These are phyloP conservation scores for Fraxinus velutina DNA, from an alignment of 305 asterid genomes.

Conservation along the genomic window DNA sequence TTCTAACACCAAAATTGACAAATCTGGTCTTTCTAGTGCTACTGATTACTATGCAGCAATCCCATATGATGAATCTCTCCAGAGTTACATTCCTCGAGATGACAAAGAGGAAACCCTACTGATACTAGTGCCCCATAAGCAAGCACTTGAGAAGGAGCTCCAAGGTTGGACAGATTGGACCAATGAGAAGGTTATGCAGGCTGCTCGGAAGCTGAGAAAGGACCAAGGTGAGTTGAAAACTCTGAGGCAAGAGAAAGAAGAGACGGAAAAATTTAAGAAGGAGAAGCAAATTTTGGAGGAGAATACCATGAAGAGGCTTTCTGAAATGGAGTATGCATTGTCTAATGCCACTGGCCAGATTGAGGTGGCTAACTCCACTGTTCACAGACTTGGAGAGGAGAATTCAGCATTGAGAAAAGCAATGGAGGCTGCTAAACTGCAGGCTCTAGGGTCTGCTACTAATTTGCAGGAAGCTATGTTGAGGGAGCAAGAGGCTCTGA, in stretches of 20 bases:
- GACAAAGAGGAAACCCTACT: conserved; percentile 48
- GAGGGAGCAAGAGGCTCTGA: conserved; percentile 54
- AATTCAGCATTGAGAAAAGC: conserved; percentile 36
- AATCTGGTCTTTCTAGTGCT: conserved; percentile 24
- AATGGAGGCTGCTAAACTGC: conserved; percentile 38
- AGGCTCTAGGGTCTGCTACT: conserved; percentile 26
- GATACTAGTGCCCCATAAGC: conserved; percentile 34
- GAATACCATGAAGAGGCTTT: conserved; percentile 40
- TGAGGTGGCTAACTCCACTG: conserved; percentile 34
- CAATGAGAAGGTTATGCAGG: conserved; percentile 68
- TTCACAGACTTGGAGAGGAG: conserved; percentile 45
- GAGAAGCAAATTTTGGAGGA: conserved; percentile 60
- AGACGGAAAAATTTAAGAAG: conserved; percentile 44
- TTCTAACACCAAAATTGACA: conserved; percentile 22
- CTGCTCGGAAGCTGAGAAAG: conserved; percentile 54
- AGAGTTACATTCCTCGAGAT: conserved; percentile 43
- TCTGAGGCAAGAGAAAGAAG: conserved; percentile 65
- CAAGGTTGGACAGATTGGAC: conserved; percentile 67
- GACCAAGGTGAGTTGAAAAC: conserved; percentile 59
- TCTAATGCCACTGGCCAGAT: conserved; percentile 41
- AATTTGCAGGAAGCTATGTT: conserved; percentile 39
- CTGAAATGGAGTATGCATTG: conserved; percentile 60
- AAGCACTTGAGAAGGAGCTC: conserved; percentile 47
- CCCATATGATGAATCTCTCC: conserved; percentile 47
- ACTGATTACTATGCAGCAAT: conserved; percentile 42